Evolutionary conservation across 2,329 filamentous ascomycete genomes (phyloP).

Genomic region (Trichoderma afroharzianum): DNA sequence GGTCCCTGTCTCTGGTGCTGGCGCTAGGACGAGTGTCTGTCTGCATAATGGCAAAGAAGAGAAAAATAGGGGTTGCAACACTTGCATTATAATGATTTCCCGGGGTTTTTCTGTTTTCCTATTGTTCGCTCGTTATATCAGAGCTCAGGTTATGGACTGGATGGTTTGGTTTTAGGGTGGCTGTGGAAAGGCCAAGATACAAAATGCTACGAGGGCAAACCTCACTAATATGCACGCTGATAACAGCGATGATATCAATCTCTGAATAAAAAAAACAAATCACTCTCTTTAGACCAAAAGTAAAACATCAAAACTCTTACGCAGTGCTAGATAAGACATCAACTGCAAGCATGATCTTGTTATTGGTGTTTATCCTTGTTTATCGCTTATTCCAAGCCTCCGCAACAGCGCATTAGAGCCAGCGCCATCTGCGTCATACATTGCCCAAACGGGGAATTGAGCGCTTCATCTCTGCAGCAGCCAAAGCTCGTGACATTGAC

Average conservation of each 20-base stretch:
- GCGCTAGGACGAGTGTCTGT: neutral
- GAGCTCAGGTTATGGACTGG: neutral
- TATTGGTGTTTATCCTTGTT: neutral
- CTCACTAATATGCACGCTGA: neutral
- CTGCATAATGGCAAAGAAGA: neutral
- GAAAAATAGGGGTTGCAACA: neutral
- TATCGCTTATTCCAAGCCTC: neutral
- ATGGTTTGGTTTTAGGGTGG: neutral
- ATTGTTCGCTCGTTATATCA: neutral
- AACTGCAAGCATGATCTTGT: neutral
- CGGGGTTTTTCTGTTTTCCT: neutral
- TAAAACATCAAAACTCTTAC: too few relatives aligned
- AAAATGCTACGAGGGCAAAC: neutral
- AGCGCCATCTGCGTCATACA: constrained; percentile 18
- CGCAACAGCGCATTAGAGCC: neutral
- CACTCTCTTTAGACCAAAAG: neutral
- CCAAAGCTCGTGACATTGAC: neutral
- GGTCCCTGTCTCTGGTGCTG: neutral
- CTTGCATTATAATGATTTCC: neutral
- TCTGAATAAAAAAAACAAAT: neutral
- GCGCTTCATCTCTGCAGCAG: neutral
- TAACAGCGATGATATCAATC: neutral
- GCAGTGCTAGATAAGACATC: neutral
- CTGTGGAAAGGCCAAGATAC: neutral
- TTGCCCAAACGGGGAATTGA: neutral